A percentile compares a stretch with the other conserved stretches of the same genome.
Evolutionary conservation across 805 yeast genomes (phyloP).

Genomic region (Tetrapisispora arboricola): DNA sequence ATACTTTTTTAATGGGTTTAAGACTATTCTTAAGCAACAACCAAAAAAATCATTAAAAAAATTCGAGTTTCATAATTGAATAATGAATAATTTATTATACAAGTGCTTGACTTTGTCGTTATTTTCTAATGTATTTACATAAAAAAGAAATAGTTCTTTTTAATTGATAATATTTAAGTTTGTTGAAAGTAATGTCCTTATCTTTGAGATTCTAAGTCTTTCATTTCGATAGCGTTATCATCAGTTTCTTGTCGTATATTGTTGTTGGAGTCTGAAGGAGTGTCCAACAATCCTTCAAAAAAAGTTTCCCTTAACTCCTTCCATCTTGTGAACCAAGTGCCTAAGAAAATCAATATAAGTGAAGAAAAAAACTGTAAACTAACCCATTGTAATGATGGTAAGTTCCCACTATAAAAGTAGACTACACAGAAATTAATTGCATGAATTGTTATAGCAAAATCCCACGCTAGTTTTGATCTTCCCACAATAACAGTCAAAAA

Average conservation of each 20-base stretch:
- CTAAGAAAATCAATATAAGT: slow-evolving; percentile 59
- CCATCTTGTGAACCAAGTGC: slow-evolving; percentile 90
- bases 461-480: slow-evolving; percentile 89
- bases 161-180: background rate
- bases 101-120: no score
- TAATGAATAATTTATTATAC: no score
- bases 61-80: no score
- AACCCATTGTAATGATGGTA: slow-evolving; percentile 88
- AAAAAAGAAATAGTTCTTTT: no score
- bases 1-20: no score
- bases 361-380: slow-evolving; percentile 60
- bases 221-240: slow-evolving; percentile 7
- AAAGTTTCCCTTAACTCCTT: slow-evolving; percentile 81
- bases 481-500: slow-evolving; percentile 85
- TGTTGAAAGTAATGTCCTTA: background rate
- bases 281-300: slow-evolving; percentile 71
- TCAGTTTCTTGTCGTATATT: background rate
- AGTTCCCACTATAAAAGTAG: slow-evolving; percentile 49
- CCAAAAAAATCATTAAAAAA: no score
- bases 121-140: no score
- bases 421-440: slow-evolving; percentile 64
- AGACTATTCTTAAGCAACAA: no score
- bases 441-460: slow-evolving; percentile 90
- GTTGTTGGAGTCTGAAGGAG: slow-evolving; percentile 9
- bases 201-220: slow-evolving; percentile 12